Conservation (phyloP, 176 grass and related monocot species). For the Ananas comosus region DNA sequence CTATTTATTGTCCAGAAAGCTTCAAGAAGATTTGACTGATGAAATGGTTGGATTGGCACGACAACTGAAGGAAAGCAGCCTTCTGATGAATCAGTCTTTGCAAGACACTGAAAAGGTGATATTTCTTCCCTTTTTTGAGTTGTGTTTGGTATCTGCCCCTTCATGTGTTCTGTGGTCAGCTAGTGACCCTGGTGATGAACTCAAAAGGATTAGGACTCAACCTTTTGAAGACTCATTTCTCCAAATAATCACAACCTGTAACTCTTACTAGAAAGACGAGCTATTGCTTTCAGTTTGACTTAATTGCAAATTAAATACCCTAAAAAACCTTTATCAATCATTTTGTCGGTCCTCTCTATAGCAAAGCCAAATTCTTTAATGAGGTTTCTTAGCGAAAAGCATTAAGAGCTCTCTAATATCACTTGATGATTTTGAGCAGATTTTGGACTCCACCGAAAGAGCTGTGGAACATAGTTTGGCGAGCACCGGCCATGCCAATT, state of each 20-base stretch:
- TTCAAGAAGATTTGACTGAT: conserved; percentile 90
- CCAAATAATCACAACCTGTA: no score
- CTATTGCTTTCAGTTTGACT: no score
- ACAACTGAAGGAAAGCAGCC: conserved; percentile 74
- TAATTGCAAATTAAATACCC: no score
- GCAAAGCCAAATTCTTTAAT: no score
- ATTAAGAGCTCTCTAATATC: conserved; percentile 14
- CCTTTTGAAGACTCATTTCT: no score
- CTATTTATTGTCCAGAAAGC: conserved; percentile 37
- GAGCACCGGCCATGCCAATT: conserved; percentile 45
- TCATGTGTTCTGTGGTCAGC: not conserved
- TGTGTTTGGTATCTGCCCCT: not conserved
- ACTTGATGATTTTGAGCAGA: conserved; percentile 23
- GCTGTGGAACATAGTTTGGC: conserved; percentile 84
- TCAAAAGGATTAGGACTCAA: no score
- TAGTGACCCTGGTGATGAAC: not conserved
- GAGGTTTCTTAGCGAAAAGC: no score
- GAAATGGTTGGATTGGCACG: conserved; percentile 83
- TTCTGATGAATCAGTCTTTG: conserved; percentile 75
- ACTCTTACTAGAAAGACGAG: no score
- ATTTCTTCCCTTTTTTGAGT: not conserved
- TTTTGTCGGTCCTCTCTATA: no score
- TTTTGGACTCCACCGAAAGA: conserved; percentile 70
- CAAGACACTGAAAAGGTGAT: conserved; percentile 64
- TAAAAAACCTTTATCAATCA: no score